phyloP scores from a whole-genome alignment of 805 yeast species.

The Candida taoyuanica region DNA sequence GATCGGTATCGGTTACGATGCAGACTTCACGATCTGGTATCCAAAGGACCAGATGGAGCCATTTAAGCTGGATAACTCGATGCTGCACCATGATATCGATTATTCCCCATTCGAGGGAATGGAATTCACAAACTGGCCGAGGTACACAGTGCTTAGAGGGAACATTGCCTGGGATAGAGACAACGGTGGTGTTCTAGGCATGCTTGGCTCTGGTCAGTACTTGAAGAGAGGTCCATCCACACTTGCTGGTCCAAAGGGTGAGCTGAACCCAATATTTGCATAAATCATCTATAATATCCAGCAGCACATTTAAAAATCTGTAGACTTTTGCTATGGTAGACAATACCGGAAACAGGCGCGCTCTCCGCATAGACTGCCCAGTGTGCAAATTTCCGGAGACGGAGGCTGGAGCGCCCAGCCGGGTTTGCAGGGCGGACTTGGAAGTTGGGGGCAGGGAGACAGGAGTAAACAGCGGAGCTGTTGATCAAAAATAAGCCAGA shows the following conservation, averaged over 20 bases:
- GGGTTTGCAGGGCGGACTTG: too few species aligned
- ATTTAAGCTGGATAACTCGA: slow-evolving; percentile 26
- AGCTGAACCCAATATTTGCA: slow-evolving; percentile 21
- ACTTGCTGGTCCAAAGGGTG: slow-evolving; percentile 21
- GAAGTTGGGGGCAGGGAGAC: too few species aligned
- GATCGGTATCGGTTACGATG: slow-evolving; percentile 43
- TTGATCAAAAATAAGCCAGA: too few species aligned
- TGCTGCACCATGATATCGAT: slow-evolving; percentile 36
- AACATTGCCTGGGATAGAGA: slow-evolving; percentile 29
- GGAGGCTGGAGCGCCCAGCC: too few species aligned
- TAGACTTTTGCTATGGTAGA: too few species aligned
- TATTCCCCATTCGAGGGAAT: slow-evolving; percentile 38
- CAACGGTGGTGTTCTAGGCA: slow-evolving; percentile 20
- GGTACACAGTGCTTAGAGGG: slow-evolving; percentile 39
- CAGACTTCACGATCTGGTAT: slow-evolving; percentile 46
- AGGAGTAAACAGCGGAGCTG: too few species aligned
- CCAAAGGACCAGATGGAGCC: slow-evolving; percentile 31
- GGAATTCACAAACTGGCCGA: slow-evolving; percentile 42
- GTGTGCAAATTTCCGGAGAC: too few species aligned
- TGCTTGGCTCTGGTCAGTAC: slow-evolving; percentile 24
- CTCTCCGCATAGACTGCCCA: too few species aligned
- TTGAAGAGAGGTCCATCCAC: slow-evolving; percentile 26
- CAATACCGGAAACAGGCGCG: too few species aligned
- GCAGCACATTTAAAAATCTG: slow-evolving; percentile 9
- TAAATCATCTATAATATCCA: neutral